Evolutionary conservation across 352 stramenopile genomes (phyloP).

Genomic region (Plasmopara viticola): DNA sequence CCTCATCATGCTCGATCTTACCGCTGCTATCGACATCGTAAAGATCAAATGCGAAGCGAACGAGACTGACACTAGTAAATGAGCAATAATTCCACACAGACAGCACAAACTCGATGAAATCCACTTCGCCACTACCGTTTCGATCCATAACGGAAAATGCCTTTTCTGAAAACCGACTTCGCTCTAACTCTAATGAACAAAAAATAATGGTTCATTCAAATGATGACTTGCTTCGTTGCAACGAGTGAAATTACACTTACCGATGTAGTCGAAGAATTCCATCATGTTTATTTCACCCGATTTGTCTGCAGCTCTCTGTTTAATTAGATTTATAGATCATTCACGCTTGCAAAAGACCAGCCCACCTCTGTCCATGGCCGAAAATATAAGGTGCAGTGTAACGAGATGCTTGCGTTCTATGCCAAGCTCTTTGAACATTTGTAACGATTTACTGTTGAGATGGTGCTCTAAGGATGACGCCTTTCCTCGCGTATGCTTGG

Average conservation of each 20-base stretch:
- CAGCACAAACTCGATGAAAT: slow-evolving; percentile 72
- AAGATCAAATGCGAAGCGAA: slow-evolving; percentile 66
- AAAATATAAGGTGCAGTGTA: slow-evolving; percentile 50
- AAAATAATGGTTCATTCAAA: background rate
- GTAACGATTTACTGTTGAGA: slow-evolving; percentile 31
- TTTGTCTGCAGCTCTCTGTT: slow-evolving; percentile 28
- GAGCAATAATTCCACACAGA: slow-evolving; percentile 78
- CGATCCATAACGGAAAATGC: slow-evolving; percentile 67
- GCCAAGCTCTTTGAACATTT: slow-evolving; percentile 34
- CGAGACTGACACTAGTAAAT: slow-evolving; percentile 52
- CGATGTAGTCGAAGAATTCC: slow-evolving; percentile 69
- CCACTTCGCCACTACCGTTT: slow-evolving; percentile 56
- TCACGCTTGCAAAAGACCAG: background rate
- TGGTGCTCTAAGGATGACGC: slow-evolving; percentile 27
- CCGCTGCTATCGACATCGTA: slow-evolving; percentile 67
- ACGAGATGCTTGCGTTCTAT: slow-evolving; percentile 44
- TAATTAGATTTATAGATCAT: background rate
- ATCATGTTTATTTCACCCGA: slow-evolving; percentile 58
- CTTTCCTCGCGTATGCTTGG: slow-evolving; percentile 14
- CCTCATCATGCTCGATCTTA: slow-evolving; percentile 56
- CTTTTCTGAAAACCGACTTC: slow-evolving; percentile 61
- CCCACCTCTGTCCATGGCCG: slow-evolving; percentile 42
- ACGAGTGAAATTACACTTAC: slow-evolving; percentile 14
- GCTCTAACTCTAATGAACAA: slow-evolving; percentile 34
- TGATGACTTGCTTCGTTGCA: background rate